Base-by-base conservation (phyloP, 2,329 filamentous ascomycete species). In the Nemania abortiva region DNA sequence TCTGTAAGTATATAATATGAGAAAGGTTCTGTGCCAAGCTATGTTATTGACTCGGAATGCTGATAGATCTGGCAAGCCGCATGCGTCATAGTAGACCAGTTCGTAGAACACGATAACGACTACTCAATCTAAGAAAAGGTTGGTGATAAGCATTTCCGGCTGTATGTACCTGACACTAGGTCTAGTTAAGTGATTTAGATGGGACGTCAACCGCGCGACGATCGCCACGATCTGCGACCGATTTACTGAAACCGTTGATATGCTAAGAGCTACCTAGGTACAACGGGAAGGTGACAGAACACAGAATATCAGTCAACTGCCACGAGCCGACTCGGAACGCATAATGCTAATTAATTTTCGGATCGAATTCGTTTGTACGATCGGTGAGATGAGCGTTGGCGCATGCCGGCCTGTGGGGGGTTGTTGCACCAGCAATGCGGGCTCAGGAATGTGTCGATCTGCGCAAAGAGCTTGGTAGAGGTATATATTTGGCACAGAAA, bases 161-260 rank as follows among this genome's bases (percentile, higher is more conserved):
- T 45, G 11, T 45, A 18, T 20, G 6, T 37, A 37, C 34, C 6
- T 34, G 24, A 34, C n/a, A 45, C 18, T 45, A 47, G 39, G 15
- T 2, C 15, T 56, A 27, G 54, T n/a, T 50, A 37, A 3, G 15
- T 68, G 39, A 34, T 45, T 60, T 31, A 13, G 22, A 39, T 34
- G 9, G 50, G 27, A 50, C 56, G 31, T 54, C 47, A 39, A 59
- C 27, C 39, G 47, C 22, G 31, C 34, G n/a, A 54, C 20, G 49
- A 24, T 53, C 45, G 39, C 22, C 24, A 5, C 45, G 56, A 60
- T 65, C 61, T 56, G 31, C 42, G 56, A 65, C 64, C 4, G 18
- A 45, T 65, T 34, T 65, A 50, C 61, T 61, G 42, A 65, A 65
- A 65, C 42, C 9, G 31, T 45, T 59, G 37, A 34, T 34, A 45